A percentile compares a stretch with the other conserved stretches of the same genome.
These are phyloP conservation scores for Cyphellophora europaea DNA, from an alignment of 2,329 filamentous ascomycete species.

Conservation along the genomic window DNA sequence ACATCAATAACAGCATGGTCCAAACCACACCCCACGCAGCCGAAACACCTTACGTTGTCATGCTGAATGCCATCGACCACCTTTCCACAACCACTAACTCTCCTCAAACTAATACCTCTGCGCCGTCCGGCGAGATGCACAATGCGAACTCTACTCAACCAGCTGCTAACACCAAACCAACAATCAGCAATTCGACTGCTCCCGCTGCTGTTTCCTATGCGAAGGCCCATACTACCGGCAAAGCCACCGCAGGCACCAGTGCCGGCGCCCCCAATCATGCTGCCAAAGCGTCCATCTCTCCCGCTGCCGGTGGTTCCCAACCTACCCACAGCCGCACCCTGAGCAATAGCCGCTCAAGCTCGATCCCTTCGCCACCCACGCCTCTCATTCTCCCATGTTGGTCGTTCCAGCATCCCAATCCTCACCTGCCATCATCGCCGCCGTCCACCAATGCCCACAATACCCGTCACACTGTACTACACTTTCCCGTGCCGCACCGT, in stretches of 20 bases:
- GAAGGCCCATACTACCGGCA: not conserved
- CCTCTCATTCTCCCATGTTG: slow-evolving; percentile 34
- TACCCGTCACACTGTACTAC: slow-evolving; percentile 64
- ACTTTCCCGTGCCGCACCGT: slow-evolving; percentile 67
- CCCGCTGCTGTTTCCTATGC: slow-evolving; percentile 1
- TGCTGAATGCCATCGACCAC: slow-evolving; percentile 82
- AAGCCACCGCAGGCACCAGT: slow-evolving; percentile 3
- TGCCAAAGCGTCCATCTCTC: slow-evolving; percentile 1
- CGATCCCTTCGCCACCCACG: slow-evolving; percentile 21
- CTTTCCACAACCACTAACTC: slow-evolving; percentile 58
- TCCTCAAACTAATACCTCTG: no score
- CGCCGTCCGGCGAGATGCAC: slow-evolving; percentile 26
- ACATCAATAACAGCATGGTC: slow-evolving; percentile 57
- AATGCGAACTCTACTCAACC: no score
- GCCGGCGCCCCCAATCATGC: no score
- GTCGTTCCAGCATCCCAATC: slow-evolving; percentile 31
- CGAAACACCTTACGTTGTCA: slow-evolving; percentile 90
- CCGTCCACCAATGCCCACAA: slow-evolving; percentile 72
- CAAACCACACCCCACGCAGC: slow-evolving; percentile 60
- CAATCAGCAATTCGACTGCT: slow-evolving; percentile 3
- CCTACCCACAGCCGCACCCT: slow-evolving; percentile 12
- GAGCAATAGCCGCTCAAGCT: slow-evolving; percentile 19
- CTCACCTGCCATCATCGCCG: slow-evolving; percentile 21
- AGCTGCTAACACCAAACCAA: slow-evolving; percentile 1
- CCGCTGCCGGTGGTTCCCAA: slow-evolving; percentile 5